Base-by-base conservation (phyloP, 2,329 filamentous ascomycete species). In the Alternaria ventricosa region DNA sequence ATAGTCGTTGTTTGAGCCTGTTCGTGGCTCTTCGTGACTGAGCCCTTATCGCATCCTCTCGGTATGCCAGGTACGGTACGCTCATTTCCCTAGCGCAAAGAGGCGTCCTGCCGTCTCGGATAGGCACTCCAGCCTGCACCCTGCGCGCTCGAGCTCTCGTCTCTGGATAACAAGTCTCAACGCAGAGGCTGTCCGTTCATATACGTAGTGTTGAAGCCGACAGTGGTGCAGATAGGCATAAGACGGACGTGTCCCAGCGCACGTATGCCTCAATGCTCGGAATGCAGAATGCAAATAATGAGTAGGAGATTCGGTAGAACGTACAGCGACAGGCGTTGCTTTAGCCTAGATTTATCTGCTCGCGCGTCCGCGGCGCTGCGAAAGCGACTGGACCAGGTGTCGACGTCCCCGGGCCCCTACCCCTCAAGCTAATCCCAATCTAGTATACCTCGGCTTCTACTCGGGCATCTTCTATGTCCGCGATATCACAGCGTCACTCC, bases 371-470 rank as follows among this genome's bases (percentile, higher is more conserved):
- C 28, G 49, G 33, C 22, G 49, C 28, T 13, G 18, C 22, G 49
- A 51, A 10, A 51, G 49, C 33, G 28, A 51, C 28, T 30, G 15
- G 33, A 36, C 33, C 33, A 36, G 33, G 33, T 36, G 27, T 44
- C 25, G n/a, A 28, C 18, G 23, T 55, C 20, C 41, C 36, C 36
- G 1, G 36, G 36, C n/a, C 36, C 23, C 54, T 64, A 70, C 69
- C 68, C 66, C 68, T 70, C 67, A 70, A 53, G 30, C 60, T 50
- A 64, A 57, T 36, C 61, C 63, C 30, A 28, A 49, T 64, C 23
- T n/a, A 56, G 67, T 47, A 55, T 20, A 69, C 67, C 67, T 70
- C 67, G 67, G 67, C 60, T 59, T 12, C 54, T 57, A 45, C 46
- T 51, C 57, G 51, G 27, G 28, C 55, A 49, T 44, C 43, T 28